Evolutionary conservation across 495 filamentous ascomycete genomes (phyloP), one percentile per base, ranked within the genome.

Genomic region (Talaromyces wortmannii): DNA sequence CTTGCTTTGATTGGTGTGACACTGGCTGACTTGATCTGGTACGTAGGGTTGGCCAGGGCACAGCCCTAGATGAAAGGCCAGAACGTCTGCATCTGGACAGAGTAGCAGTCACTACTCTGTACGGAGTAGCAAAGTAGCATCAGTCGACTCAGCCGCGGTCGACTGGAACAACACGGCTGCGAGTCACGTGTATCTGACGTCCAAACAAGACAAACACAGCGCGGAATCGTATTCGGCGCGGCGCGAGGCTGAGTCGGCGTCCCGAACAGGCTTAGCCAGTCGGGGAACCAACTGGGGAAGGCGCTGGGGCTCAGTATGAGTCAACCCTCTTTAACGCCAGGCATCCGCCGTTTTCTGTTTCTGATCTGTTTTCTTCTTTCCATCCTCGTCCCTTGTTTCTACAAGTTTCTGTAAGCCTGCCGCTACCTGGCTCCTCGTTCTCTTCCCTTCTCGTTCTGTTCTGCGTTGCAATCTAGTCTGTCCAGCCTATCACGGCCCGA

Each of bases 231-330:
- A 23, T 23, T 23, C 31, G n/a, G n/a, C n/a, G n/a, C n/a, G n/a
- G n/a, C n/a, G n/a, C n/a, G 50, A 46, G 33, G 30, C 52, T 50
- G 6, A 46, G 64, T 74, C 69, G 67, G 67, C 65, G 65, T 66
- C 71, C 61, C 48, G 56, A 68, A 57, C 1, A 0, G 60, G 69
- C 46, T 61, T 71, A 36, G 46, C 31, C 31, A 16, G 36, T 46
- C 32, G 10, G 47, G n/a, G 40, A 40, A 40, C 36, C 36, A 40
- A 32, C 55, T 57, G 33, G 43, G 55, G 36, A 48, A 32, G 47
- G 49, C 50, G 32, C 36, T 43, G 48, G 30, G 18, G 36, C 36
- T 40, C 36, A 40, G 32, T 8, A 45, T 54, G n/a, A 46, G 4
- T 29, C 36, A 45, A 30, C 23, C 23, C 23, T 23, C 23, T 23